Evolutionary conservation across 2,329 filamentous ascomycete species (phyloP).

Genomic region (Fusarium miscanthi): DNA sequence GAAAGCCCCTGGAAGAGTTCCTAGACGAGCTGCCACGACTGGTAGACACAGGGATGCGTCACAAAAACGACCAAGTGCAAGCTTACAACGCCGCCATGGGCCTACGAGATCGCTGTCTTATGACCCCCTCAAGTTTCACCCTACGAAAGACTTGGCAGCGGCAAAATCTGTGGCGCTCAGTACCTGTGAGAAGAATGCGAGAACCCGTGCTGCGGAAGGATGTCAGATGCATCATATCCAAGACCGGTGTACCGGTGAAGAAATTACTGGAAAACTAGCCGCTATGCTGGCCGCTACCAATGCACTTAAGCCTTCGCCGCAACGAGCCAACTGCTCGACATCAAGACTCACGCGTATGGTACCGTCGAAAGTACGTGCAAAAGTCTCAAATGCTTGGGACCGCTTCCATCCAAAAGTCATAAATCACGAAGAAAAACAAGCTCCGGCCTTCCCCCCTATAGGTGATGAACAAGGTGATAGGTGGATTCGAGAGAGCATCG

Average conservation of each 20-base stretch:
- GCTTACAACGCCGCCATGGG: constrained; percentile 26
- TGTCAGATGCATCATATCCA: not conserved
- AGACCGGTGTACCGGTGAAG: constrained; percentile 25
- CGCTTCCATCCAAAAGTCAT: constrained; percentile 46
- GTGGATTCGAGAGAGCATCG: constrained; percentile 10
- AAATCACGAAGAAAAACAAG: constrained; percentile 35
- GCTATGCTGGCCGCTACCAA: constrained; percentile 53
- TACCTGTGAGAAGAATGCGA: constrained; percentile 27
- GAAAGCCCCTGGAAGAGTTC: not conserved
- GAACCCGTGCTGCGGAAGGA: not conserved
- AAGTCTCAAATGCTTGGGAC: constrained; percentile 50
- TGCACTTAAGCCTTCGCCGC: constrained; percentile 48
- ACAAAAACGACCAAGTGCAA: constrained; percentile 24
- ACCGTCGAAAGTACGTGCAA: constrained; percentile 48
- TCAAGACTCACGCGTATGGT: constrained; percentile 46
- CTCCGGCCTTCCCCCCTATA: not conserved
- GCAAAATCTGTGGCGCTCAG: constrained; percentile 21
- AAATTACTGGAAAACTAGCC: constrained; percentile 50
- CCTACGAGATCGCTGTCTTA: constrained; percentile 22
- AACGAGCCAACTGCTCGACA: constrained; percentile 8
- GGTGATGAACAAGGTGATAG: not conserved
- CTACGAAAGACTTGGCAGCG: constrained; percentile 6
- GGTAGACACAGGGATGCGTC: constrained; percentile 14
- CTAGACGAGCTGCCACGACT: constrained; percentile 30
- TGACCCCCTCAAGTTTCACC: constrained; percentile 39